A percentile compares a stretch with the other conserved stretches of the same genome.
These are phyloP conservation scores for Wallacemonas sp. DNA, from an alignment of 208 protist species.

Conservation along the genomic window DNA sequence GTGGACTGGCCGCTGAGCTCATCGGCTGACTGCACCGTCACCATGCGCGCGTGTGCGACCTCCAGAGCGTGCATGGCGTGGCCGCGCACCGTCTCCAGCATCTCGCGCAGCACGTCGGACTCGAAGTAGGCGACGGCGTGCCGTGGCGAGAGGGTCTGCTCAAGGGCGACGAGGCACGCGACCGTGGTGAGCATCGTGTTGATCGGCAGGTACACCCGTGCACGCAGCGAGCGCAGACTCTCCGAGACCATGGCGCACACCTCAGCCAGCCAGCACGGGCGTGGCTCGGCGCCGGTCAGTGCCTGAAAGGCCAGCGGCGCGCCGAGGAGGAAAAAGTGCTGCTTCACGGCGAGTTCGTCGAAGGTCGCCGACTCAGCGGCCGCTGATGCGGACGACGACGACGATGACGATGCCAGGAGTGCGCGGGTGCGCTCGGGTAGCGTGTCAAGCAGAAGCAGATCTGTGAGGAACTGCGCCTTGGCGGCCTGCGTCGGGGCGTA, in stretches of 20 bases:
- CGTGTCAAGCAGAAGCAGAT: conserved; percentile 37
- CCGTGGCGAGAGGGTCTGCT: conserved; percentile 43
- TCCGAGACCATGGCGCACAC: conserved; percentile 30
- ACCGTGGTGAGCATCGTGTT: conserved; percentile 36
- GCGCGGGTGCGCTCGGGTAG: conserved; percentile 30
- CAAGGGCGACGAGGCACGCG: conserved; percentile 62
- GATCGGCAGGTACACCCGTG: conserved; percentile 43
- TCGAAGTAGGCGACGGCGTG: conserved; percentile 11
- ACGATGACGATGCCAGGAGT: conserved; percentile 18
- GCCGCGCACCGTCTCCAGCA: conserved; percentile 26
- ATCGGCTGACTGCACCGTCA: background rate
- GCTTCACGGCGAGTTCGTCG: conserved; percentile 45
- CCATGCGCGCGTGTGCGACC: conserved; percentile 3
- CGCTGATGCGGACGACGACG: no score
- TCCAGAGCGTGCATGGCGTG: conserved; percentile 23
- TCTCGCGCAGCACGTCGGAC: conserved; percentile 10
- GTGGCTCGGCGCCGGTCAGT: background rate
- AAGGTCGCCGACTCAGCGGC: no score
- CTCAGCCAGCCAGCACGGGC: conserved; percentile 24
- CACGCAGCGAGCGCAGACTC: conserved; percentile 42
- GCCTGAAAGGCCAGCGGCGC: conserved; percentile 40
- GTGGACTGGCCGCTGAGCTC: conserved; percentile 5
- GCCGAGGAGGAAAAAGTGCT: conserved; percentile 72
- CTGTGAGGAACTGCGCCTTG: conserved; percentile 26
- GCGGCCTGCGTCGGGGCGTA: conserved; percentile 10